phyloP scores from a whole-genome alignment of 1,284 basidiomycete species.

The Jaminaea rosea region DNA sequence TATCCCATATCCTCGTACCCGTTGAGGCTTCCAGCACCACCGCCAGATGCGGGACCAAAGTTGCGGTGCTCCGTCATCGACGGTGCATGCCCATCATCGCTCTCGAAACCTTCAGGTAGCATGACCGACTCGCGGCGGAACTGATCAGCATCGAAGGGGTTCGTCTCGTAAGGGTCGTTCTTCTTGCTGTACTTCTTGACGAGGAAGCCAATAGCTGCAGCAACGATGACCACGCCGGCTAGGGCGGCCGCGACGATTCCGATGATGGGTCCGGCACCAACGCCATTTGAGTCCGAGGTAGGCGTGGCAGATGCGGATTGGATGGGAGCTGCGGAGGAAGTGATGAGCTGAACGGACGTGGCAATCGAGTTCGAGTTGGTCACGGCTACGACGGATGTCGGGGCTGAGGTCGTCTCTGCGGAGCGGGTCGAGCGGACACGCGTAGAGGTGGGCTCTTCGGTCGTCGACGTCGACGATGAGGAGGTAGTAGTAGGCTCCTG shows the following conservation, averaged over 20 bases:
- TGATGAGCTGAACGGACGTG: slow-evolving; percentile 22
- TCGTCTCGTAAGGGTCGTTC: slow-evolving; percentile 42
- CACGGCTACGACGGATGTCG: slow-evolving; percentile 3
- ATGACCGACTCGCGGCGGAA: slow-evolving; percentile 43
- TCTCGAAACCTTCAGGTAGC: slow-evolving; percentile 42
- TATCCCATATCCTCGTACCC: too few relatives aligned
- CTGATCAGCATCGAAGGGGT: slow-evolving; percentile 45
- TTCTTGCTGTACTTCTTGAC: slow-evolving; percentile 38
- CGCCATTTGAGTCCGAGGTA: slow-evolving; percentile 13
- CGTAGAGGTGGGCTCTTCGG: background rate
- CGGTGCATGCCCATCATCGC: slow-evolving; percentile 28
- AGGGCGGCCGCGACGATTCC: slow-evolving; percentile 47
- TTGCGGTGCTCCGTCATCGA: slow-evolving; percentile 31
- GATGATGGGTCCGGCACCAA: slow-evolving; percentile 41
- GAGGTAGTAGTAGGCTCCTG: too few relatives aligned
- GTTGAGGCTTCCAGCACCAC: slow-evolving; percentile 6
- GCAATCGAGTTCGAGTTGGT: slow-evolving; percentile 12
- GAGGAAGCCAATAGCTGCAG: slow-evolving; percentile 40
- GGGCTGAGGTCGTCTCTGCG: slow-evolving; percentile 3
- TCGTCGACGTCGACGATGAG: slow-evolving; percentile 8
- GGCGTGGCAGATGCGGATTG: slow-evolving; percentile 11
- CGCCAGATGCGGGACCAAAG: background rate
- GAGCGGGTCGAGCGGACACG: background rate
- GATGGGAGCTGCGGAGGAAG: slow-evolving; percentile 13
- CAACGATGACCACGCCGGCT: slow-evolving; percentile 44